phyloP scores from a whole-genome alignment of 2,329 filamentous ascomycete genomes.

The Ustulina deusta region DNA sequence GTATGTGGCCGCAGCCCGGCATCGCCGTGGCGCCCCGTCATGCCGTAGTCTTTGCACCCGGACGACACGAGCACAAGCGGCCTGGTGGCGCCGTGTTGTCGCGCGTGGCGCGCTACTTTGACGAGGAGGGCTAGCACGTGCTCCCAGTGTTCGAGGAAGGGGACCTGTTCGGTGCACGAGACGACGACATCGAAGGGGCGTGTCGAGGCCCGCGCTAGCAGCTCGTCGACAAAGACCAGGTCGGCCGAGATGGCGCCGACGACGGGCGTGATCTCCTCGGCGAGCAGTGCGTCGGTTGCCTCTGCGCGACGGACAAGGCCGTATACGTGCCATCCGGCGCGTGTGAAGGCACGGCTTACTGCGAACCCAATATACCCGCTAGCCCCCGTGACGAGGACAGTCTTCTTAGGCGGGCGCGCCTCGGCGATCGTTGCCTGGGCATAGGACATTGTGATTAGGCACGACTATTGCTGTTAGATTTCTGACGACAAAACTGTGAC shows the following conservation, averaged over 20 bases:
- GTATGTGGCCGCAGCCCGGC: conserved; percentile 56
- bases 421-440: conserved; percentile 12
- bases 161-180: conserved; percentile 56
- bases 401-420: conserved; percentile 38
- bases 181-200: conserved; percentile 57
- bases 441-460: conserved; percentile 14
- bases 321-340: conserved; percentile 59
- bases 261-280: conserved; percentile 56
- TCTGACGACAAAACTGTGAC: neutral
- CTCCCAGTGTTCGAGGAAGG: conserved; percentile 56
- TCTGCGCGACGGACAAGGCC: conserved; percentile 57
- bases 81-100: conserved; percentile 47
- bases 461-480: neutral
- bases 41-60: conserved; percentile 65
- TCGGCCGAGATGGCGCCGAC: conserved; percentile 54
- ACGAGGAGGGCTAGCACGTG: conserved; percentile 54
- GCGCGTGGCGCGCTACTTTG: conserved; percentile 51
- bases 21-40: conserved; percentile 50
- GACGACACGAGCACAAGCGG: conserved; percentile 61
- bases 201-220: conserved; percentile 44
- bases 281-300: conserved; percentile 48
- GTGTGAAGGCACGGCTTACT: conserved; percentile 59
- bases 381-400: conserved; percentile 61
- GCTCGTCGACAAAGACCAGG: conserved; percentile 36
- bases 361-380: conserved; percentile 63